These are phyloP conservation scores for Leccinum arenicola DNA, from an alignment of 768 basidiomycete species.

Conservation along the genomic window DNA sequence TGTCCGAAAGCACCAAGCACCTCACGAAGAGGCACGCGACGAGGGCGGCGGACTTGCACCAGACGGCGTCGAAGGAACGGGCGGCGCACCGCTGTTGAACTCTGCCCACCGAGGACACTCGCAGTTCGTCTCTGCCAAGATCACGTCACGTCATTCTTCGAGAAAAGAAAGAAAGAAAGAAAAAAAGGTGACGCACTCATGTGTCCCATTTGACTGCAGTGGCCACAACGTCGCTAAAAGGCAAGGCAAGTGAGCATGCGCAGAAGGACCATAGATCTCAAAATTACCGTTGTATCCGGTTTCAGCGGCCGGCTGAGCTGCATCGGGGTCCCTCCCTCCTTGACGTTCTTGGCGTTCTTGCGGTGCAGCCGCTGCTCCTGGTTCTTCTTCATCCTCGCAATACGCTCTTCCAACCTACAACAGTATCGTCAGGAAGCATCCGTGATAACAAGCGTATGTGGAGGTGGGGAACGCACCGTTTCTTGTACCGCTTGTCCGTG, in stretches of 20 bases:
- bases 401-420: slow-evolving; percentile 82
- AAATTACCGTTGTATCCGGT: slow-evolving; percentile 80
- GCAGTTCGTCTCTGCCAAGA: slow-evolving; percentile 79
- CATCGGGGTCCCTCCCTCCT: slow-evolving; percentile 84
- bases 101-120: slow-evolving; percentile 97
- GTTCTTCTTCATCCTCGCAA: slow-evolving; percentile 96
- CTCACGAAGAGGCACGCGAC: too few species aligned
- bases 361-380: slow-evolving; percentile 91
- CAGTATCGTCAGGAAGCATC: slow-evolving; percentile 1
- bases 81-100: slow-evolving; percentile 76
- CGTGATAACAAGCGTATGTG: neutral
- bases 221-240: slow-evolving; percentile 83
- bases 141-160: slow-evolving; percentile 2
- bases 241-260: neutral
- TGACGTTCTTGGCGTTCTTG: slow-evolving; percentile 93
- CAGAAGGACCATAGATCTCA: neutral
- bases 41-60: slow-evolving; percentile 46
- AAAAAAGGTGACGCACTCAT: slow-evolving; percentile 75
- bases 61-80: slow-evolving; percentile 47
- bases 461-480: slow-evolving; percentile 53
- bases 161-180: neutral
- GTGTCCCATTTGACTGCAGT: slow-evolving; percentile 96
- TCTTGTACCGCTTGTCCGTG: slow-evolving; percentile 87
- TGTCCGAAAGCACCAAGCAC: too few species aligned
- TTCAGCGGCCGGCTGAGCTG: slow-evolving; percentile 83